A percentile compares a stretch with the other conserved stretches of the same genome.
Evolutionary conservation across 2,329 filamentous ascomycete species (phyloP).

Genomic region (Fusarium lyarnte): DNA sequence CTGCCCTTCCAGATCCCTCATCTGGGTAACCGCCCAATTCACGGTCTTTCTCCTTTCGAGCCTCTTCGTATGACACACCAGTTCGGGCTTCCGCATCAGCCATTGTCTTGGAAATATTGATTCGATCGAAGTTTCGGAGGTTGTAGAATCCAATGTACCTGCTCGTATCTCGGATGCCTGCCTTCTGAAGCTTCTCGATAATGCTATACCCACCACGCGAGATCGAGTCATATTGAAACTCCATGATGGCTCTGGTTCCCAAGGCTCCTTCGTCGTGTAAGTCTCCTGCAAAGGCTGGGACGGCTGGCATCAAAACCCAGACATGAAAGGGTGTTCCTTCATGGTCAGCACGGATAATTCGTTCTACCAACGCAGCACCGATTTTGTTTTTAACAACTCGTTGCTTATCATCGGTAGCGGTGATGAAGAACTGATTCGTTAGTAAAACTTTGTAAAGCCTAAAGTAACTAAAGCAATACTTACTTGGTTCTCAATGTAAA

Average conservation of each 20-base stretch:
- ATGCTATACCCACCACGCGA: conserved; percentile 81
- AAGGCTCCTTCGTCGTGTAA: conserved; percentile 76
- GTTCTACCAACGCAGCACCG: conserved; percentile 80
- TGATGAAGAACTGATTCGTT: conserved; percentile 76
- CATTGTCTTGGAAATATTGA: conserved; percentile 76
- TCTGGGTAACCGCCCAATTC: conserved; percentile 58
- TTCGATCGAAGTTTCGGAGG: conserved; percentile 82
- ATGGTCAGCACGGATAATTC: conserved; percentile 75
- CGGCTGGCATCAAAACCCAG: conserved; percentile 80
- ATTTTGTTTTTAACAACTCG: conserved; percentile 80
- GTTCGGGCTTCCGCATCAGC: conserved; percentile 66
- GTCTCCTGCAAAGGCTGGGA: conserved; percentile 86
- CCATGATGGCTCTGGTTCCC: conserved; percentile 86
- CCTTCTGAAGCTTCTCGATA: conserved; percentile 74
- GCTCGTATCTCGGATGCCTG: conserved; percentile 74
- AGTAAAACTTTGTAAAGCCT: not conserved
- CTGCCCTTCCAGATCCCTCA: conserved; percentile 38
- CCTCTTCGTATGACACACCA: conserved; percentile 74
- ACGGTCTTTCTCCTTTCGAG: conserved; percentile 71
- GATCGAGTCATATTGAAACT: conserved; percentile 85
- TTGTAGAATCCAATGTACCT: conserved; percentile 88
- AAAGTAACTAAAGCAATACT: not conserved
- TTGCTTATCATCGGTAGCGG: conserved; percentile 76
- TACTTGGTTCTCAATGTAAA: conserved; percentile 82
- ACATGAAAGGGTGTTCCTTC: conserved; percentile 75